Evolutionary conservation across 768 basidiomycete genomes (phyloP).

Genomic region (Collybiopsis confluens): DNA sequence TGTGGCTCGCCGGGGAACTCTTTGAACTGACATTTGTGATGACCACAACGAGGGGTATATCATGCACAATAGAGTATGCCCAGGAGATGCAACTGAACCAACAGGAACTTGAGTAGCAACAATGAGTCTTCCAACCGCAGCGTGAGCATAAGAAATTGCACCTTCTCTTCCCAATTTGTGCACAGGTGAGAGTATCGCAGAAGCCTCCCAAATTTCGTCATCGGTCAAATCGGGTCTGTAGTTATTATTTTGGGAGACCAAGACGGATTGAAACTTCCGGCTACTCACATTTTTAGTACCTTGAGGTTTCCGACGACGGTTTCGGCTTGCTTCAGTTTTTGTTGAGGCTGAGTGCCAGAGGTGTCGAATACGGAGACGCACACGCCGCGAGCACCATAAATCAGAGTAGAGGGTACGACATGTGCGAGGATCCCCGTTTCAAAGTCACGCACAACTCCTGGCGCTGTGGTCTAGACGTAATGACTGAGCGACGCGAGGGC

Average conservation of each 20-base stretch:
- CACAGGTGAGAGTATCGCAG: conserved; percentile 39
- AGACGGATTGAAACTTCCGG: background rate
- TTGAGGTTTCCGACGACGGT: conserved; percentile 41
- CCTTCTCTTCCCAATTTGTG: conserved; percentile 45
- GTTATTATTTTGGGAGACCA: background rate
- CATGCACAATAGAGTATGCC: conserved; percentile 51
- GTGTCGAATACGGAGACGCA: conserved; percentile 45
- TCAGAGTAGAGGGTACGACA: background rate
- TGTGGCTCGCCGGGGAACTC: conserved; percentile 33
- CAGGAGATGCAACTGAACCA: conserved; percentile 53
- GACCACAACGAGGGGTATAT: conserved; percentile 41
- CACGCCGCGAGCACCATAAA: conserved; percentile 22
- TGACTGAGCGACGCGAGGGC: background rate
- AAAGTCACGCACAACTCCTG: background rate
- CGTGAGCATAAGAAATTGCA: background rate
- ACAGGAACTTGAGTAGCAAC: conserved; percentile 58
- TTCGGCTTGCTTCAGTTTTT: conserved; percentile 23
- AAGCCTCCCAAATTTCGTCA: conserved; percentile 46
- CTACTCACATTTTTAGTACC: conserved; percentile 53
- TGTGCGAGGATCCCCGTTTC: background rate
- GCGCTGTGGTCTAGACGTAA: background rate
- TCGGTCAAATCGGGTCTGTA: conserved; percentile 50
- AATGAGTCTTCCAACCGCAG: no score
- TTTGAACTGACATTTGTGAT: conserved; percentile 36
- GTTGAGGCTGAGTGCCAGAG: conserved; percentile 34